Evolutionary conservation across 164 flowering plant species (phyloP).

Genomic region (Houttuynia cordata): DNA sequence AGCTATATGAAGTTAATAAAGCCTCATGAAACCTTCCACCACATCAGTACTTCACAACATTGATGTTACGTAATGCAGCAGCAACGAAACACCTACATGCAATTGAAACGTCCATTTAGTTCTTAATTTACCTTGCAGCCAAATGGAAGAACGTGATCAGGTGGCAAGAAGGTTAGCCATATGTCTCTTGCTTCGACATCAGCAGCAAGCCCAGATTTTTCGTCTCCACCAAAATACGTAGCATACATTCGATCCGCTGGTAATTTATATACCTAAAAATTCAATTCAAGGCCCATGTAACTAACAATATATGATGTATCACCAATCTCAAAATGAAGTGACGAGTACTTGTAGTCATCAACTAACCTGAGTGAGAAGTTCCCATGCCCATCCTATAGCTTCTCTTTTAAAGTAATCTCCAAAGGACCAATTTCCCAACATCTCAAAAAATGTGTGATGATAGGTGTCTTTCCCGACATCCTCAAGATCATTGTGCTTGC

Average conservation of each 20-base stretch:
- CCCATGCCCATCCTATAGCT: constrained; percentile 94
- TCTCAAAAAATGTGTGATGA: constrained; percentile 97
- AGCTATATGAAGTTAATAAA: neutral
- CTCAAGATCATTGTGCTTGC: constrained; percentile 96
- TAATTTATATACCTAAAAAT: constrained; percentile 61
- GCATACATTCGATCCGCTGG: constrained; percentile 85
- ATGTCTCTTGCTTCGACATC: constrained; percentile 76
- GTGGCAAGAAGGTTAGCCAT: constrained; percentile 74
- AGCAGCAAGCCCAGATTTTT: constrained; percentile 72
- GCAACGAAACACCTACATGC: neutral
- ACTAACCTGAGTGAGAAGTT: constrained; percentile 76
- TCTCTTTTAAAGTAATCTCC: constrained; percentile 92
- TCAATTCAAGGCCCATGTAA: neutral
- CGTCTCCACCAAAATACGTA: constrained; percentile 98
- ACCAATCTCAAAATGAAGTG: neutral
- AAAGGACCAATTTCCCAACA: constrained; percentile 99
- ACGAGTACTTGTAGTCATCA: neutral
- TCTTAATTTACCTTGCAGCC: constrained; percentile 59
- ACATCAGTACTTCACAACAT: no score
- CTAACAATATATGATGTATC: no score
- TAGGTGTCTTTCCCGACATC: constrained; percentile 98
- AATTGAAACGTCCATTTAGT: neutral
- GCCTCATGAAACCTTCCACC: no score
- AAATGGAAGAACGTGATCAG: constrained; percentile 76
- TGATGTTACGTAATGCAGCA: constrained; percentile 5